These are phyloP conservation scores for Hanseniaspora gamundiae DNA, from an alignment of 1,139 yeast genomes.

Conservation along the genomic window DNA sequence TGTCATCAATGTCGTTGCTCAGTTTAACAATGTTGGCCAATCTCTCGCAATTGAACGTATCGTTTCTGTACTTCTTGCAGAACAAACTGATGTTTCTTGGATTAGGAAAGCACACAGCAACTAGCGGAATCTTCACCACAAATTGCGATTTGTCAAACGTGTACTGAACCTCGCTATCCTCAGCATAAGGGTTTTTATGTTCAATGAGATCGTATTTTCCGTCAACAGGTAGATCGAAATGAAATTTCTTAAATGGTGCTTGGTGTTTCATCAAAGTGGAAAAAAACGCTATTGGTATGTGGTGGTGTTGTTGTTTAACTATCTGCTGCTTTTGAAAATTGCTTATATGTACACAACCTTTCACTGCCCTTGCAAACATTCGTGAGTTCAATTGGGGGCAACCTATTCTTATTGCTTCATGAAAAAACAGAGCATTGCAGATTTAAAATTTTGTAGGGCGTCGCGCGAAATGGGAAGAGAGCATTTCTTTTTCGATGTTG, in stretches of 20 bases:
- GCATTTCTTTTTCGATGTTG: neutral
- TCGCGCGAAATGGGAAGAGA: too few relatives aligned
- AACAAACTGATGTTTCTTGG: slow-evolving; percentile 48
- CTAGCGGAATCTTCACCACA: slow-evolving; percentile 39
- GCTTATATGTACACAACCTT: too few relatives aligned
- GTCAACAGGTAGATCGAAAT: neutral
- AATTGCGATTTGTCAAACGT: slow-evolving; percentile 54
- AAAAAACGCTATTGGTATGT: neutral
- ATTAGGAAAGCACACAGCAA: slow-evolving; percentile 59
- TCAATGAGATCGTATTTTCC: neutral
- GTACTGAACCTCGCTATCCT: neutral
- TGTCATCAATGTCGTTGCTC: slow-evolving; percentile 13
- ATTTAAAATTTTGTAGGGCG: too few relatives aligned
- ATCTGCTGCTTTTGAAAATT: neutral
- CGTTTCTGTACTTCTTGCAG: slow-evolving; percentile 35
- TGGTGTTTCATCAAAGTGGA: neutral
- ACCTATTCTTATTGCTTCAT: too few relatives aligned
- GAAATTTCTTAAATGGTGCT: neutral
- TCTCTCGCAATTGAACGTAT: slow-evolving; percentile 50
- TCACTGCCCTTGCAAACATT: too few relatives aligned
- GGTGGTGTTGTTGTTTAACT: too few relatives aligned
- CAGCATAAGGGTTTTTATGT: neutral
- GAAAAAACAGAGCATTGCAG: too few relatives aligned
- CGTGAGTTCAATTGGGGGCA: too few relatives aligned
- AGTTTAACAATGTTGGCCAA: slow-evolving; percentile 52